Conservation (phyloP, 192 early-diverging fungal genomes). For the Coemansia sp. region DNA sequence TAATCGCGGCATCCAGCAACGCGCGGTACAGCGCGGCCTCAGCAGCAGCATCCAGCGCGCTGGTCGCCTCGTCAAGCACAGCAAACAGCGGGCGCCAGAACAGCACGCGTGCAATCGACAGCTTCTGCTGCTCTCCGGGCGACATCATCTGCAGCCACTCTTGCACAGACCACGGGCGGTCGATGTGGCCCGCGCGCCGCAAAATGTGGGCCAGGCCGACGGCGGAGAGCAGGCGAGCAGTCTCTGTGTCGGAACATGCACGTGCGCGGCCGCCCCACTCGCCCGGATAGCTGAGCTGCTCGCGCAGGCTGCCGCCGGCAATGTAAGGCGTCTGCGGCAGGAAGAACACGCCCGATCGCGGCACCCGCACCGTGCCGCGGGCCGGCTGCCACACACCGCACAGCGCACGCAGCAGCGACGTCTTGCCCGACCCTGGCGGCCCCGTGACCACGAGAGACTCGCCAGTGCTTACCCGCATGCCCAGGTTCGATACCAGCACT, state of each 20-base stretch:
- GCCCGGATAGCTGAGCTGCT: constrained; percentile 65
- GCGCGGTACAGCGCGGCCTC: constrained; percentile 59
- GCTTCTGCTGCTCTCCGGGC: constrained; percentile 74
- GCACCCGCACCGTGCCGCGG: constrained; percentile 50
- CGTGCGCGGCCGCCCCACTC: constrained; percentile 14
- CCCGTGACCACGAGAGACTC: constrained; percentile 66
- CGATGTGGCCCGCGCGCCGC: constrained; percentile 4
- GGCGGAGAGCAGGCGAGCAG: constrained; percentile 5
- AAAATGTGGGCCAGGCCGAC: constrained; percentile 32
- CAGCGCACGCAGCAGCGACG: constrained; percentile 72
- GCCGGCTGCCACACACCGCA: constrained; percentile 71
- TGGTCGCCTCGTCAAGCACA: constrained; percentile 69
- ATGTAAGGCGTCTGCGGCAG: constrained; percentile 70
- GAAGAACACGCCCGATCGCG: constrained; percentile 54
- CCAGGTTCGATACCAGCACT: constrained; percentile 45
- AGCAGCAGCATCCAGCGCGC: constrained; percentile 58
- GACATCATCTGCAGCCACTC: constrained; percentile 68
- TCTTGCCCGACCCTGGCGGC: constrained; percentile 84
- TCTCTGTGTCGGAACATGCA: constrained; percentile 30
- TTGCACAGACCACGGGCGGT: constrained; percentile 28
- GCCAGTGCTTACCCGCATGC: constrained; percentile 52
- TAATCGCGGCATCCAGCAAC: constrained; percentile 66
- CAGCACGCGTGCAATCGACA: constrained; percentile 68
- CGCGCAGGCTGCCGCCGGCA: constrained; percentile 58
- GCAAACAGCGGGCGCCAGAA: constrained; percentile 74